Evolutionary conservation across 768 basidiomycete species (phyloP), one percentile per base, ranked within the genome.

Genomic region (Kwoniella botswanensis): DNA sequence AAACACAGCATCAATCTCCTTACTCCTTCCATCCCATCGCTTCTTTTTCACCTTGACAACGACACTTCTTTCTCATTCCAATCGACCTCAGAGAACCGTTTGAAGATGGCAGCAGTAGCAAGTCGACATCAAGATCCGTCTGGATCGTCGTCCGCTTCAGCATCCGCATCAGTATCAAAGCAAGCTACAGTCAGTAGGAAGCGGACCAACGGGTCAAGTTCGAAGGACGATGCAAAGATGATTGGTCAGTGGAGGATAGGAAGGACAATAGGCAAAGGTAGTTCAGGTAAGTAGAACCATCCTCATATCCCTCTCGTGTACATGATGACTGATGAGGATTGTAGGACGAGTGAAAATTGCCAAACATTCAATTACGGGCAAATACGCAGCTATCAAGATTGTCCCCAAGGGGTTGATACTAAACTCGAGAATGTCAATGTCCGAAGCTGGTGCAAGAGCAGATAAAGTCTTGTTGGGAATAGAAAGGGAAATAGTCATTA

Each of bases 361-460:
- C 50, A 88, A 93, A 72, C 92, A 95, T 83, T 87, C 89, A n/a
- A 91, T 88, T 81, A 93, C 93, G 0, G 93, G 92, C 35, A 90
- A 93, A 84, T 90, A 91, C 78, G 93, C 94, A 46, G 95, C 95
- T 10, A 89, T 97, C 83, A 98, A 98, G 86, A 97, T 96, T 74
- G 91, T 98, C 41, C 90, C 91, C 55, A 95, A 95, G 84, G 86
- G 86, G 35, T 85, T 87, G 64, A 84, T 90, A 68, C 84, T 92
- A 67, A 87, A 86, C 65, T 91, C 92, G 59, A 87, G 88, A 50
- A 86, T 88, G 73, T 91, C 91, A 24, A 86, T 93, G 70, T 87
- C 88, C 60, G 88, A 89, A 60, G 88, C 91, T 13, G 89, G 87
- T 15, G 90, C 91, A 67, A 89, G 91, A 71, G 87, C 90, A 13